Percentiles rank a stretch among this genome's conserved stretches.
Conservation (phyloP, 2,329 filamentous ascomycete genomes). For the Pseudocercospora fuligena region DNA sequence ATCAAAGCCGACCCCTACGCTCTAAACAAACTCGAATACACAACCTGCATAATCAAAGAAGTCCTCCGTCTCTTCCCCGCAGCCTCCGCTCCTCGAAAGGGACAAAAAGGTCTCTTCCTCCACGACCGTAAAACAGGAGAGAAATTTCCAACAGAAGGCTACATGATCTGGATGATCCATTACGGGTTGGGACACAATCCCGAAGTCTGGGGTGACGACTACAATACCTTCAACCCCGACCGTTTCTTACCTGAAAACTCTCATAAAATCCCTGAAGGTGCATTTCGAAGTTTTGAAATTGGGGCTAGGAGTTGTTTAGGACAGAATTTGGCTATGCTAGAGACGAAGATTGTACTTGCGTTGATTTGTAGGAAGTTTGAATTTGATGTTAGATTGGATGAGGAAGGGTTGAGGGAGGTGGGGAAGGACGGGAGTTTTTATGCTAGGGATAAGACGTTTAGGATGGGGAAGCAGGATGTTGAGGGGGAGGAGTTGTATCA, state of each 20-base stretch:
- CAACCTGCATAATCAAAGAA: conserved; percentile 58
- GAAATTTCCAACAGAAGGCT: conserved; percentile 49
- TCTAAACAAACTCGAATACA: conserved; percentile 58
- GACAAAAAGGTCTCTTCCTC: conserved; percentile 41
- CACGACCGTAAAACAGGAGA: conserved; percentile 48
- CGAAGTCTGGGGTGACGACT: conserved; percentile 44
- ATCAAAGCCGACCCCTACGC: conserved; percentile 52
- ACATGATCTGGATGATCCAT: conserved; percentile 48
- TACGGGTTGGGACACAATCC: conserved; percentile 42
- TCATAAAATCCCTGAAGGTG: conserved; percentile 46
- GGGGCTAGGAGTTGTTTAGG: conserved; percentile 61
- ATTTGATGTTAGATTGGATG: conserved; percentile 47
- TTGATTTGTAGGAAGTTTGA: conserved; percentile 56
- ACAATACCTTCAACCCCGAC: conserved; percentile 55
- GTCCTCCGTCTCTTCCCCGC: conserved; percentile 57
- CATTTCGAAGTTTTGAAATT: conserved; percentile 60
- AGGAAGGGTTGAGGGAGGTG: conserved; percentile 31
- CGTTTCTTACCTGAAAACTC: conserved; percentile 46
- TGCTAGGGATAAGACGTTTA: conserved; percentile 29
- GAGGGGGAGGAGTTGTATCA: conserved; percentile 39
- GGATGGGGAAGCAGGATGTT: conserved; percentile 32
- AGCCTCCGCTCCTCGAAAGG: conserved; percentile 48
- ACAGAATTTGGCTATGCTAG: conserved; percentile 58
- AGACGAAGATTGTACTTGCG: conserved; percentile 55
- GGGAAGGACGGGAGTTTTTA: conserved; percentile 42